Evolutionary conservation across 805 yeast species (phyloP), one percentile per base, ranked within the genome.

Genomic region (Lipomyces kockii): DNA sequence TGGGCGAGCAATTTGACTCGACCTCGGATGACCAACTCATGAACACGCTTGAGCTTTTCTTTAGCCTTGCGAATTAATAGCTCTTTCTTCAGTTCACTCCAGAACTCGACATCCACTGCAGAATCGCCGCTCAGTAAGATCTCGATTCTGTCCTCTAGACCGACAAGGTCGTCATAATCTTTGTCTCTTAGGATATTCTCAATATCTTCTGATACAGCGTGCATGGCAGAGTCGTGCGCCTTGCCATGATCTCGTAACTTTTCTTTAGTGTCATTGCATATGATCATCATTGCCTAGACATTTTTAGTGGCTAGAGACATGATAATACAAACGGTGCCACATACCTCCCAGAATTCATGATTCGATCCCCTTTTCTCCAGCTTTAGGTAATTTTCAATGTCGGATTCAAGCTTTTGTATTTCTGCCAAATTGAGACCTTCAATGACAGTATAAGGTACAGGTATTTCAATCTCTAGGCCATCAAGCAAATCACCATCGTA

Each of bases 51-150:
- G 54, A 76, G 29, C 22, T 65, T 62, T 6, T 67, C 62, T 35
- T 58, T 56, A 3, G 76, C 71, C 51, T 72, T 76, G 25, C 73
- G 67, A 11, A 64, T 61, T 22, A 60, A 20, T 32, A 77, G 58
- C 53, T 75, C 75, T 35, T 70, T 67, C 29, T 71, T 58, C 57
- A 77, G 53, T 29, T 66, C 73, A 14, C 61, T 61, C 79, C 79
- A 77, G 61, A 77, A 77, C 52, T 73, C 77, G 6, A 68, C 67
- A 55, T 77, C 78, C 9, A 74, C 61, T 0, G 66, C 64, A 3
- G 64, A 68, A 35, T 69, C 68, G 17, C 66, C 58, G 8, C 52
- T 12, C 51, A 76, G 65, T 58, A 72, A 70, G 6, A 22, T n/a
- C 49, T 70, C 60, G 22, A 76, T 71, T 20, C 68, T 56, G 6